Conservation (phyloP, 2,329 filamentous ascomycete genomes). For the Oidium heveae region DNA sequence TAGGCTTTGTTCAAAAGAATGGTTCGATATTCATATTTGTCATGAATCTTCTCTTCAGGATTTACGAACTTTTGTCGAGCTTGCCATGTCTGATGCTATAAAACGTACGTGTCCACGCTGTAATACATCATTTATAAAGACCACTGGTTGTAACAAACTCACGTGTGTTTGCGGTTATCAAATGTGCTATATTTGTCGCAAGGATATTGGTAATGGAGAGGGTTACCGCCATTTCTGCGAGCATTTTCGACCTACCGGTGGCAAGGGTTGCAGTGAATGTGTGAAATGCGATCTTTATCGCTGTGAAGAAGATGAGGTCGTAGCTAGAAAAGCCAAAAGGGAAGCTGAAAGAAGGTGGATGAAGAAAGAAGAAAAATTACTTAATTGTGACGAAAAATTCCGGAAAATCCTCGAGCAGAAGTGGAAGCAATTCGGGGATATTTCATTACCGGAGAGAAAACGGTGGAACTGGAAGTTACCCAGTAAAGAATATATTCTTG, state of each 20-base stretch:
- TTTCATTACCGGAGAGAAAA: slow-evolving; percentile 7
- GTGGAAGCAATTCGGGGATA: slow-evolving; percentile 8
- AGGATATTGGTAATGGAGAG: slow-evolving; percentile 38
- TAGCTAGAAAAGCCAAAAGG: slow-evolving; percentile 41
- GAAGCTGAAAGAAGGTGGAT: slow-evolving; percentile 50
- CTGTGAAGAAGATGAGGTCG: slow-evolving; percentile 47
- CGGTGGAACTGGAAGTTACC: slow-evolving; percentile 6
- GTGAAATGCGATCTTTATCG: slow-evolving; percentile 48
- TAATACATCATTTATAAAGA: slow-evolving; percentile 79
- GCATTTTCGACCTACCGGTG: slow-evolving; percentile 67
- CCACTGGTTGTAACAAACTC: slow-evolving; percentile 85
- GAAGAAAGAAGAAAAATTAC: slow-evolving; percentile 31
- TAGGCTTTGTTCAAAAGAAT: slow-evolving; percentile 55
- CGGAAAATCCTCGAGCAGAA: slow-evolving; percentile 30
- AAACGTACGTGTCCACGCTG: slow-evolving; percentile 89
- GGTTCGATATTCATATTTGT: slow-evolving; percentile 75
- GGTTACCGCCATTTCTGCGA: slow-evolving; percentile 92
- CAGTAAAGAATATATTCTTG: slow-evolving; percentile 11
- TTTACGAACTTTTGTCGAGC: slow-evolving; percentile 70
- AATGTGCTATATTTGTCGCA: slow-evolving; percentile 94
- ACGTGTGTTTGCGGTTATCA: slow-evolving; percentile 88
- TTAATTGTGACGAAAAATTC: slow-evolving; percentile 29
- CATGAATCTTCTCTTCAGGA: slow-evolving; percentile 63
- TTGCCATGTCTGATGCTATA: slow-evolving; percentile 77
- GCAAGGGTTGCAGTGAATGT: slow-evolving; percentile 53